Conservation (phyloP, 257 asterid genomes). For the Lantana camara region DNA sequence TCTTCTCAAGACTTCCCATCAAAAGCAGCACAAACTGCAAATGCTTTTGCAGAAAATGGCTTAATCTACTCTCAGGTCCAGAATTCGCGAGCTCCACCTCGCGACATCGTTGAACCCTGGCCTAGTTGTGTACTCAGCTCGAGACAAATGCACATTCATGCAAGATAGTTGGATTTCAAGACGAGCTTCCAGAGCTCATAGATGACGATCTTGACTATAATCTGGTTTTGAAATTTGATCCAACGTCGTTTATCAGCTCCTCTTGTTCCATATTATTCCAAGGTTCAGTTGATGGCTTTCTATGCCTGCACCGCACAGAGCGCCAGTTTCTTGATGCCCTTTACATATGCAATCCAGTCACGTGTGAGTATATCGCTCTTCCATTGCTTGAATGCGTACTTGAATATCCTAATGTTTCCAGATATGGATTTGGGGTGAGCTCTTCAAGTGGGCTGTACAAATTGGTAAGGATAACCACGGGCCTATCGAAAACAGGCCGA, state of each 20-base stretch:
- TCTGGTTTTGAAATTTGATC: conserved; percentile 21
- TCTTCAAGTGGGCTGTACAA: background rate
- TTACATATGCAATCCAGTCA: background rate
- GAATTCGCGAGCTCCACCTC: conserved; percentile 35
- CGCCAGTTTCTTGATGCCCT: background rate
- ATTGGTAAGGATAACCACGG: background rate
- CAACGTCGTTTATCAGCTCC: background rate
- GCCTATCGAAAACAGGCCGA: background rate
- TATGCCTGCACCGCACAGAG: background rate
- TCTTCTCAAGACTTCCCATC: conserved; percentile 38
- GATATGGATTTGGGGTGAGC: conserved; percentile 13
- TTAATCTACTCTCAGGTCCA: conserved; percentile 3
- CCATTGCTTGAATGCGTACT: background rate
- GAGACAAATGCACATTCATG: no score
- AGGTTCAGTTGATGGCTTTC: conserved; percentile 37
- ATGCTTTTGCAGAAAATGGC: conserved; percentile 42
- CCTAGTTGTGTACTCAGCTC: conserved; percentile 18
- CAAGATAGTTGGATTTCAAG: conserved; percentile 25
- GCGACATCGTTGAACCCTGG: conserved; percentile 28
- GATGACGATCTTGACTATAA: conserved; percentile 27
- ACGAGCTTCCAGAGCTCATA: conserved; percentile 2
- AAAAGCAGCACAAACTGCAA: conserved; percentile 23
- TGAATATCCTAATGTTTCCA: background rate
- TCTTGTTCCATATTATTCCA: background rate
- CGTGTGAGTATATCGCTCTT: background rate